Evolutionary conservation across 2,329 filamentous ascomycete species (phyloP).

Genomic region (Macrophomina pseudophaseolina): DNA sequence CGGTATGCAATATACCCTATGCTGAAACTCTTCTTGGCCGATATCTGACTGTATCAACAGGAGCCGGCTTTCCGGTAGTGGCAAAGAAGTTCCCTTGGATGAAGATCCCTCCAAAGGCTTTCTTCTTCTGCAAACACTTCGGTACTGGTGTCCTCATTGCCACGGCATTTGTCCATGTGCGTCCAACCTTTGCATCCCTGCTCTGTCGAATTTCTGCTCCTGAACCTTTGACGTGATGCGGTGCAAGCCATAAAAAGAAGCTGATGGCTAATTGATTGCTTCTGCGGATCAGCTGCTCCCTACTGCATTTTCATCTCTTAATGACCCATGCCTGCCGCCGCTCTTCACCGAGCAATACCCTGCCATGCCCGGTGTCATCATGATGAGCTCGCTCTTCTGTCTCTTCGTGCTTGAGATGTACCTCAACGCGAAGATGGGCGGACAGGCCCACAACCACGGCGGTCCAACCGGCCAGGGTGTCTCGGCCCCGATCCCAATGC

Average conservation of each 20-base stretch:
- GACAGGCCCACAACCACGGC: constrained; percentile 59
- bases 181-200: constrained; percentile 20
- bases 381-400: constrained; percentile 66
- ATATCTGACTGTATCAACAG: not conserved
- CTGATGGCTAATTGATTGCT: constrained; percentile 3
- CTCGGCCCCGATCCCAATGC: constrained; percentile 28
- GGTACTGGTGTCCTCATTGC: constrained; percentile 84
- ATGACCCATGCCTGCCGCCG: constrained; percentile 60
- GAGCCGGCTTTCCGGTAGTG: constrained; percentile 45
- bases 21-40: not conserved
- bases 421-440: constrained; percentile 64
- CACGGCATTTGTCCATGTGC: constrained; percentile 77
- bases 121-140: constrained; percentile 67
- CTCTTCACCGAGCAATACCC: constrained; percentile 66
- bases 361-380: constrained; percentile 67
- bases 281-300: constrained; percentile 55
- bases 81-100: constrained; percentile 61
- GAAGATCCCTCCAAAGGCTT: constrained; percentile 61
- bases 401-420: constrained; percentile 69
- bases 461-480: constrained; percentile 55
- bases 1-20: constrained; percentile 29
- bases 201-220: not conserved
- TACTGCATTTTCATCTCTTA: constrained; percentile 60
- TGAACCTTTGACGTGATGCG: constrained; percentile 27
- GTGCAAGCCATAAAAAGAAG: not conserved